These are phyloP conservation scores for Thielaviopsis populi DNA, from an alignment of 2,329 filamentous ascomycete genomes.

Conservation along the genomic window DNA sequence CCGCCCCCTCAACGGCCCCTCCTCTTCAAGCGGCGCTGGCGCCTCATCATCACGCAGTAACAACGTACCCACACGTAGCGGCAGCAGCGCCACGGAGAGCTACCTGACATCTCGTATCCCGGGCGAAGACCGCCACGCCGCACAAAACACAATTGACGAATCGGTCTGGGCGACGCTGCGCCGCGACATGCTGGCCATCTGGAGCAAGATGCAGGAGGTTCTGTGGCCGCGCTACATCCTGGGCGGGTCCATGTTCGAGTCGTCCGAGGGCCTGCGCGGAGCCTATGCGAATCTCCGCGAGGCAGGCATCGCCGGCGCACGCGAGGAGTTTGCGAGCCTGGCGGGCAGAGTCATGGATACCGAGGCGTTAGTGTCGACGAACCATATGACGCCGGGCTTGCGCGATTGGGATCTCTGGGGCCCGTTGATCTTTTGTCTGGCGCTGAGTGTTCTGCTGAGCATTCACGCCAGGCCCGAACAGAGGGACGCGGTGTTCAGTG, in stretches of 20 bases:
- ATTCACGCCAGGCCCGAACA: constrained; percentile 66
- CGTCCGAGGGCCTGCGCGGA: constrained; percentile 38
- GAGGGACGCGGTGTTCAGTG: constrained; percentile 80
- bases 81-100: constrained; percentile 45
- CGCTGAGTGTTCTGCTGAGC: constrained; percentile 76
- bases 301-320: constrained; percentile 42
- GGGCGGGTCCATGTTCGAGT: constrained; percentile 48
- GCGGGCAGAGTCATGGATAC: constrained; percentile 48
- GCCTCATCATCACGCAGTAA: not conserved
- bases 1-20: constrained; percentile 56
- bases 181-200: constrained; percentile 79
- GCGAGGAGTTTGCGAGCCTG: constrained; percentile 46
- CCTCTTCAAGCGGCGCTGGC: constrained; percentile 33
- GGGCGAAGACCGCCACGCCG: constrained; percentile 80
- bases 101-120: constrained; percentile 82
- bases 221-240: constrained; percentile 92
- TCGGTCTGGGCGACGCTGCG: constrained; percentile 94
- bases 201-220: constrained; percentile 97
- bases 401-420: constrained; percentile 98
- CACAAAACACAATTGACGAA: constrained; percentile 91
- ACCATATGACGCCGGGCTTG: constrained; percentile 74
- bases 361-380: constrained; percentile 43
- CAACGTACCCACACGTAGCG: constrained; percentile 21
- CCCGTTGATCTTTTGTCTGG: constrained; percentile 81
- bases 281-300: constrained; percentile 47